Percentiles rank a stretch among this genome's conserved stretches.
Conservation (phyloP, 345 rosid genomes). For the Carallia brachiata region DNA sequence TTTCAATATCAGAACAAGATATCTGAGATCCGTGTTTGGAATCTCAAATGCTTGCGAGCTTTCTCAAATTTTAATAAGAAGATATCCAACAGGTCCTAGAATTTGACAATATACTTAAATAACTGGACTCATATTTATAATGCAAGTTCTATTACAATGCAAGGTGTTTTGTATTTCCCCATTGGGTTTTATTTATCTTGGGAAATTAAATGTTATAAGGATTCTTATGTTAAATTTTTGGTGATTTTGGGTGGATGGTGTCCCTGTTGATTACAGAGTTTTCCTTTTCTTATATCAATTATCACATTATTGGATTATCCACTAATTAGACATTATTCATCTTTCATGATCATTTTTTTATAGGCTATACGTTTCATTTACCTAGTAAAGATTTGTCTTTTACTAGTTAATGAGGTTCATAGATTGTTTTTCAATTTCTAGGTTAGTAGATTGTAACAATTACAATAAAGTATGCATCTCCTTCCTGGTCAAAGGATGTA, state of each 20-base stretch:
- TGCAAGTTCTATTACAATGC: too few relatives aligned
- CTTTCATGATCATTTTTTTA: too few relatives aligned
- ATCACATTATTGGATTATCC: too few relatives aligned
- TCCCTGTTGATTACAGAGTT: background rate
- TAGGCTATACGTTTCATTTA: conserved; percentile 13
- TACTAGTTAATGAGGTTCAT: conserved; percentile 17
- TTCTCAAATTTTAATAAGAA: background rate
- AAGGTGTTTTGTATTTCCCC: too few relatives aligned
- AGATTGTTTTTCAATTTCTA: background rate
- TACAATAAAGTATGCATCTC: background rate
- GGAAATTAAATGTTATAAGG: background rate
- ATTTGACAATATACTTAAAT: background rate
- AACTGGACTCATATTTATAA: too few relatives aligned
- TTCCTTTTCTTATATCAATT: background rate
- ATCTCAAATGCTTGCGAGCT: background rate
- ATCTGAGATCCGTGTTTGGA: background rate
- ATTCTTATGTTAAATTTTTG: background rate
- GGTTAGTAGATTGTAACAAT: background rate
- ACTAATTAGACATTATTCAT: background rate
- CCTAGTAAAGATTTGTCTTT: conserved; percentile 12
- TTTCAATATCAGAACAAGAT: background rate
- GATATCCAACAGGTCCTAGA: background rate
- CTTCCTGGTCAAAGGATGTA: background rate
- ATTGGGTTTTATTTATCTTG: too few relatives aligned
- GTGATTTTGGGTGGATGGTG: background rate